phyloP scores from a whole-genome alignment of 1,284 basidiomycete species.

The Ceratobasidium sp. region DNA sequence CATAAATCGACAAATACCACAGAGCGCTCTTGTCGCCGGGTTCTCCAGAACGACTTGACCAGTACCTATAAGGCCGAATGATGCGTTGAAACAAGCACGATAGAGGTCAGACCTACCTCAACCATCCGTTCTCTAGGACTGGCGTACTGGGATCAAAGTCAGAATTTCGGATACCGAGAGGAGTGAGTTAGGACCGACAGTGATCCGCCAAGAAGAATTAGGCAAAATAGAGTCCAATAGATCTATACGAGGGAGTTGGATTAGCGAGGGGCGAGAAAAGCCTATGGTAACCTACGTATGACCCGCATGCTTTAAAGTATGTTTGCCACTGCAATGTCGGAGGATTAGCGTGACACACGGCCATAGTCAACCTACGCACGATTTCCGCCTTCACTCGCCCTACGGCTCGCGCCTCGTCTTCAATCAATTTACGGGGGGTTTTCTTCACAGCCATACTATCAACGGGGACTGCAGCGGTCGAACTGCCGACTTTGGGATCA shows the following conservation, averaged over 20 bases:
- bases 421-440: conserved; percentile 83
- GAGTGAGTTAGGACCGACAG: neutral
- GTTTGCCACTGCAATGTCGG: conserved; percentile 67
- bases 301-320: conserved; percentile 80
- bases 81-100: neutral
- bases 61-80: conserved; percentile 53
- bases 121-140: conserved; percentile 86
- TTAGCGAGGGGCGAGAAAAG: neutral
- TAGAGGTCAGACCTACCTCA: conserved; percentile 65
- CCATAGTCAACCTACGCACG: neutral
- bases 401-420: conserved; percentile 90
- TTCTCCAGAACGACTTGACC: conserved; percentile 67
- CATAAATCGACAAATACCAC: conserved; percentile 86
- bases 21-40: conserved; percentile 64
- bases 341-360: neutral
- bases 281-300: conserved; percentile 7
- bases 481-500: conserved; percentile 8
- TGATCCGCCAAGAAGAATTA: conserved; percentile 61
- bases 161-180: neutral
- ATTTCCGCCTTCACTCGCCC: conserved; percentile 83
- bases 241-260: conserved; percentile 53
- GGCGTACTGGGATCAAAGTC: conserved; percentile 75
- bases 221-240: conserved; percentile 80
- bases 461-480: conserved; percentile 55
- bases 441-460: conserved; percentile 58